Evolutionary conservation across 129 eudicot genomes (phyloP).

Genomic region (Chrysanthemum seticuspe): DNA sequence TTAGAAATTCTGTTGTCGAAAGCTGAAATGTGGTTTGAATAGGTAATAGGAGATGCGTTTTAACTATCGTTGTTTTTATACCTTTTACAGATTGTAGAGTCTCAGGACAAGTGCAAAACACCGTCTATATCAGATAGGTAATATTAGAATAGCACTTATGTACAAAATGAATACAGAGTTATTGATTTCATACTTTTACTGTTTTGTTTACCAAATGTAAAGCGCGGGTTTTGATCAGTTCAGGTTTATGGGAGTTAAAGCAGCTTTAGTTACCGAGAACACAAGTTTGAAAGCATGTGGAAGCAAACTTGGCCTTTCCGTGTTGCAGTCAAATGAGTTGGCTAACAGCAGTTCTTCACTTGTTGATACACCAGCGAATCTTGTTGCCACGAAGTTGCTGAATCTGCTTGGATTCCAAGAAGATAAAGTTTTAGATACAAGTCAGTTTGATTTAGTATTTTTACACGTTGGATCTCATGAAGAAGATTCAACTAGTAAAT

Average conservation of each 20-base stretch:
- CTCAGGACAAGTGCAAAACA: slow-evolving; percentile 31
- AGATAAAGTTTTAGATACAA: slow-evolving; percentile 51
- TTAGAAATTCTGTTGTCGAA: slow-evolving; percentile 20
- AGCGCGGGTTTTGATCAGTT: slow-evolving; percentile 13
- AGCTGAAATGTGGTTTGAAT: not conserved
- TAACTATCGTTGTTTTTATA: slow-evolving; percentile 13
- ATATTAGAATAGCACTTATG: slow-evolving; percentile 4
- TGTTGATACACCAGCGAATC: slow-evolving; percentile 28
- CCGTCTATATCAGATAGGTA: slow-evolving; percentile 70
- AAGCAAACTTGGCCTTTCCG: slow-evolving; percentile 57
- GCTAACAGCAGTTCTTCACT: slow-evolving; percentile 19
- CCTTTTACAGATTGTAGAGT: slow-evolving; percentile 38
- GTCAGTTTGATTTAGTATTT: slow-evolving; percentile 70
- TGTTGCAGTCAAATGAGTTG: slow-evolving; percentile 45
- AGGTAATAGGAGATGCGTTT: not conserved
- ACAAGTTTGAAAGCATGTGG: slow-evolving; percentile 51
- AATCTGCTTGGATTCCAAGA: slow-evolving; percentile 83
- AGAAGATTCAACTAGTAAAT: slow-evolving; percentile 28
- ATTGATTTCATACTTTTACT: not conserved
- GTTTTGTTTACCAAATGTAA: not conserved
- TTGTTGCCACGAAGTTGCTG: slow-evolving; percentile 52
- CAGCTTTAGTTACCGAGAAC: slow-evolving; percentile 60
- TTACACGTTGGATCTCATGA: slow-evolving; percentile 50
- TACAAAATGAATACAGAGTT: not conserved
- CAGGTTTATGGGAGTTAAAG: slow-evolving; percentile 93